Evolutionary conservation across 139 green algal species (phyloP).

Genomic region (Haematococcus lacustris): DNA sequence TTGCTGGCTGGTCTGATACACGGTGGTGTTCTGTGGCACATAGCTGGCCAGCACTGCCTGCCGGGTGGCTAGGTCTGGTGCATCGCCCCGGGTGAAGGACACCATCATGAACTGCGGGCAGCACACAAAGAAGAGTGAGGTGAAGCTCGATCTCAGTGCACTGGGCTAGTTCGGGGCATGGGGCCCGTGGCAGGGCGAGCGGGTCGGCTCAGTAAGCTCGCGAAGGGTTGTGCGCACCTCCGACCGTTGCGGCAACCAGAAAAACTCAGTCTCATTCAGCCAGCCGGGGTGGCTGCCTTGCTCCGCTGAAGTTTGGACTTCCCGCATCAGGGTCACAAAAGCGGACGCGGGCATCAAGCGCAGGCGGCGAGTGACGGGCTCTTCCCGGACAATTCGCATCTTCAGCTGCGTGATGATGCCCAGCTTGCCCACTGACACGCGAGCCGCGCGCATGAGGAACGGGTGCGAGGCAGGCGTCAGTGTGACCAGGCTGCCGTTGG

Average conservation of each 20-base stretch:
- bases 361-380: slow-evolving; percentile 32
- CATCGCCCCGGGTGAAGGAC: slow-evolving; percentile 31
- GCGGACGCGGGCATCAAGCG: slow-evolving; percentile 3
- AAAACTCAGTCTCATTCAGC: slow-evolving; percentile 43
- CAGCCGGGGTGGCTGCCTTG: slow-evolving; percentile 18
- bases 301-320: slow-evolving; percentile 15
- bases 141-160: not conserved
- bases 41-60: slow-evolving; percentile 18
- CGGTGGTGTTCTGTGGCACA: slow-evolving; percentile 25
- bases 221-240: slow-evolving; percentile 11
- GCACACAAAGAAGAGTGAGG: not conserved
- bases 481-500: slow-evolving; percentile 62
- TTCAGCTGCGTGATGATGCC: slow-evolving; percentile 46
- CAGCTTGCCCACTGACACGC: slow-evolving; percentile 41
- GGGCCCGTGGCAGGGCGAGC: not conserved
- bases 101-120: slow-evolving; percentile 40
- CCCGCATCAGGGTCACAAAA: slow-evolving; percentile 25
- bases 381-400: slow-evolving; percentile 27
- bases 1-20: slow-evolving; percentile 29
- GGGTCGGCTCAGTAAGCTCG: not conserved
- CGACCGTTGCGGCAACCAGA: slow-evolving; percentile 38
- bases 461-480: slow-evolving; percentile 48
- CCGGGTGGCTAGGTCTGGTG: slow-evolving; percentile 2
- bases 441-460: slow-evolving; percentile 40
- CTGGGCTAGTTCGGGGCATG: not conserved